phyloP scores from a whole-genome alignment of 1,284 basidiomycete species.

The Ceratobasidium sp. region DNA sequence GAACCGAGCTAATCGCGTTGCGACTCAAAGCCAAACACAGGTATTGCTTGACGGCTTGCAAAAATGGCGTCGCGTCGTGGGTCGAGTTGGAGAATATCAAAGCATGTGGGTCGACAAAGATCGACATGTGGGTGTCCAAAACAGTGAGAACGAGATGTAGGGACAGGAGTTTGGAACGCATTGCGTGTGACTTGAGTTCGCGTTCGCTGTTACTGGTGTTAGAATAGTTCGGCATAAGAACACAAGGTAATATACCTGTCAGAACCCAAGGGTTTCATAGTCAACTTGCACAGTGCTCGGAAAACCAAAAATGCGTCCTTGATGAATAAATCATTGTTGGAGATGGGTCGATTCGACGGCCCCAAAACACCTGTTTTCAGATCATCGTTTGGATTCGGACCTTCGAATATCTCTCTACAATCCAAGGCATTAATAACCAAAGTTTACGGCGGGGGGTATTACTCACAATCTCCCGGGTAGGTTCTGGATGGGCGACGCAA shows the following conservation, averaged over 20 bases:
- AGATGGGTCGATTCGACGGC: constrained; percentile 55
- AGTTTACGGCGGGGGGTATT: neutral
- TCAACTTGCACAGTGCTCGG: constrained; percentile 93
- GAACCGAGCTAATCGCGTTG: constrained; percentile 95
- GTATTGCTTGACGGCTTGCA: constrained; percentile 94
- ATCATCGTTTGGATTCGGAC: constrained; percentile 53
- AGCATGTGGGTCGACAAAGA: constrained; percentile 86
- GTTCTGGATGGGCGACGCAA: constrained; percentile 5
- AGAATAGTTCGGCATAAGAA: neutral
- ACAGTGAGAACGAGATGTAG: constrained; percentile 94
- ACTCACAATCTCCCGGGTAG: constrained; percentile 30
- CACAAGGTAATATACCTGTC: constrained; percentile 68
- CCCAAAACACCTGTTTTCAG: constrained; percentile 43
- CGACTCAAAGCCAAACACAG: constrained; percentile 92
- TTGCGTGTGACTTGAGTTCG: constrained; percentile 92
- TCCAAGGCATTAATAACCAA: neutral
- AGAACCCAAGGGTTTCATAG: constrained; percentile 94
- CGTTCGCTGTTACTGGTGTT: constrained; percentile 72
- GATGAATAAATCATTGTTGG: constrained; percentile 83
- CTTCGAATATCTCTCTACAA: constrained; percentile 52
- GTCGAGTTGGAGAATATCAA: constrained; percentile 90
- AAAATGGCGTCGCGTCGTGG: constrained; percentile 80
- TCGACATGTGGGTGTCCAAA: constrained; percentile 86
- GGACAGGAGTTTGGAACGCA: constrained; percentile 94
- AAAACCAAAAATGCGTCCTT: constrained; percentile 98